These are phyloP conservation scores for Leavenworthia alabamica DNA, from an alignment of 345 rosid genomes.

Conservation along the genomic window DNA sequence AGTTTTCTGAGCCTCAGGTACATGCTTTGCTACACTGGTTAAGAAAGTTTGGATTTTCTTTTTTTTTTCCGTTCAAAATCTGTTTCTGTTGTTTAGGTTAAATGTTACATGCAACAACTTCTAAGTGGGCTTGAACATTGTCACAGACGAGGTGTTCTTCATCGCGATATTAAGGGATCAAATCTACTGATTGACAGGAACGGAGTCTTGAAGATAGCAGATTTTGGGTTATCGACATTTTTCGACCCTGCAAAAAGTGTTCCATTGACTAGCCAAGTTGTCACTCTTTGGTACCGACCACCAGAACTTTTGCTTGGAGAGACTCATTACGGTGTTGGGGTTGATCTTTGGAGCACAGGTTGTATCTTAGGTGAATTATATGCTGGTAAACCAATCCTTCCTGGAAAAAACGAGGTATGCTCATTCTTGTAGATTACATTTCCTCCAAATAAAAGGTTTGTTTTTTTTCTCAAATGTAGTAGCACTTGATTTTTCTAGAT, in stretches of 20 bases:
- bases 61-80: conserved; percentile 2
- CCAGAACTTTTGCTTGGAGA: conserved; percentile 95
- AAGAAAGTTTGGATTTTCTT: neutral
- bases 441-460: no score
- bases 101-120: conserved; percentile 94
- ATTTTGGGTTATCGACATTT: conserved; percentile 80
- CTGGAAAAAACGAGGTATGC: conserved; percentile 86
- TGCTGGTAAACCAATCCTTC: conserved; percentile 75
- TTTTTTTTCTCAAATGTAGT: no score
- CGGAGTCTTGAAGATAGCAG: conserved; percentile 88
- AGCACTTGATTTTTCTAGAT: conserved; percentile 40
- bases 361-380: conserved; percentile 90
- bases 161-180: conserved; percentile 89
- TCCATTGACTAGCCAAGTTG: conserved; percentile 83
- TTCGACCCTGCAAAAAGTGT: conserved; percentile 46
- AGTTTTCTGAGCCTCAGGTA: conserved; percentile 93
- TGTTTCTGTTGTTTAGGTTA: conserved; percentile 50
- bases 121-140: conserved; percentile 92
- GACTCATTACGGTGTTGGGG: conserved; percentile 61
- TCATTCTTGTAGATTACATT: neutral
- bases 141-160: conserved; percentile 71
- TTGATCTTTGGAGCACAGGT: conserved; percentile 95
- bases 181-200: conserved; percentile 76
- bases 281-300: conserved; percentile 95
- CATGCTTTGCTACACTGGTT: neutral